Evolutionary conservation across 306 rosid species (phyloP), one percentile per base, ranked within the genome.

Genomic region (Rosa lucieae): DNA sequence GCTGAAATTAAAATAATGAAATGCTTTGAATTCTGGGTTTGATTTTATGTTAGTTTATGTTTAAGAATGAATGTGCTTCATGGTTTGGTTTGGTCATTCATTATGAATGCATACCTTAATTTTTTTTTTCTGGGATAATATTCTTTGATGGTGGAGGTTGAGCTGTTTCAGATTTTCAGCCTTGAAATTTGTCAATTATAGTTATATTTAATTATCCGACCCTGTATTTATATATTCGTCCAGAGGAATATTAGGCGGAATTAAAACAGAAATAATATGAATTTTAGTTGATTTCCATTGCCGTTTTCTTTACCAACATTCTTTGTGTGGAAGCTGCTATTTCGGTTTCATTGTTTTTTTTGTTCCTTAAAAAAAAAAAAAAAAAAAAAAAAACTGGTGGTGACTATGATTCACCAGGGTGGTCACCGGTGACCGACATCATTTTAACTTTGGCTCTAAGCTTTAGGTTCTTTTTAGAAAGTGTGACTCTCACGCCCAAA

Each of bases 261-360:
- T 51, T 43, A 29, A 18, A 67, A 67, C 72, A 20, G 72, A 42
- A 67, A 67, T 39, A 20, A 13, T 10, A 6, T 14, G 4, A 29
- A 0, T 18, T 17, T 18, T 67, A 40, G 3, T 3, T 32, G 32
- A 63, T 63, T 63, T 32, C 43, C 85, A 44, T 32, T 39, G 72
- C 69, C 62, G 82, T 77, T 70, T 32, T 80, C 65, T 67, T 32
- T 63, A 13, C 86, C 86, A 84, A 90, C 92, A 92, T 90, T 92
- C 90, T 78, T 32, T 66, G 75, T 20, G 58, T 62, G 37, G 40
- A 51, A 58, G 44, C 40, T 53, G 40, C 79, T 61, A 12, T 26
- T 21, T n/a, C 20, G 6, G 49, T 55, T 5, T 37, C 5, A 14
- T n/a, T 69, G 15, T 21, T 69, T 68, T 69, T 32, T 32, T n/a